Evolutionary conservation across 768 basidiomycete genomes (phyloP), one percentile per base, ranked within the genome.

Genomic region (Trichaptum fuscoviolaceum): DNA sequence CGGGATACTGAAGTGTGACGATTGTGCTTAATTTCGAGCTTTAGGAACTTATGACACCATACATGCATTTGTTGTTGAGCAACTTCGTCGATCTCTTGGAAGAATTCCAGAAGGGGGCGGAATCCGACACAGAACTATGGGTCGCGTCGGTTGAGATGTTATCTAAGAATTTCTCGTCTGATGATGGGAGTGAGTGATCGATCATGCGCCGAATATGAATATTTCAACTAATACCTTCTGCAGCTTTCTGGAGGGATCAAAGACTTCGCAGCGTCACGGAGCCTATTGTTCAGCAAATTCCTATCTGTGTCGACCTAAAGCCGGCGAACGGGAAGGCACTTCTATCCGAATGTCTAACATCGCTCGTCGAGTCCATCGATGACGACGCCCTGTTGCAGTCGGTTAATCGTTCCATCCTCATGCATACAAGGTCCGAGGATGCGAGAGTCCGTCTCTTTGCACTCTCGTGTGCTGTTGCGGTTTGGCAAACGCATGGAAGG

Each of bases 241-340:
- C 69, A 96, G 95, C 81, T 10, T 97, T 92, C 83, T 98, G 96
- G 96, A 87, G 91, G 2, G 90, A 93, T 68, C 89, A 93, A 72
- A 91, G 90, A 69, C 75, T 93, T 25, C 82, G 86, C 8, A 83
- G 85, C 64, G 78, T 96, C 7, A 74, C 85, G 6, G 76, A 84
- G 6, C 78, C 84, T 0, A 69, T 95, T 34, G 80, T 91, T 6
- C 79, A 83, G 17, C 95, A 97, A 75, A 79, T 93, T 20, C 77
- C 85, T 4, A 77, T 85, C 12, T 82, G 82, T 63, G 74, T 82
- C 24, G 73, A 70, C 64, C 69, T 83, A 52, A 76, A 77, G 69
- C 70, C 71, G 65, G 34, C 73, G 2, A 80, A 82, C 20, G 78
- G 77, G 35, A 82, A 79, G 70, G 57, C 73, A 15, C 71, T 80